These are phyloP conservation scores for Blastocystis hominis DNA, from an alignment of 352 stramenopile species.

Conservation along the genomic window DNA sequence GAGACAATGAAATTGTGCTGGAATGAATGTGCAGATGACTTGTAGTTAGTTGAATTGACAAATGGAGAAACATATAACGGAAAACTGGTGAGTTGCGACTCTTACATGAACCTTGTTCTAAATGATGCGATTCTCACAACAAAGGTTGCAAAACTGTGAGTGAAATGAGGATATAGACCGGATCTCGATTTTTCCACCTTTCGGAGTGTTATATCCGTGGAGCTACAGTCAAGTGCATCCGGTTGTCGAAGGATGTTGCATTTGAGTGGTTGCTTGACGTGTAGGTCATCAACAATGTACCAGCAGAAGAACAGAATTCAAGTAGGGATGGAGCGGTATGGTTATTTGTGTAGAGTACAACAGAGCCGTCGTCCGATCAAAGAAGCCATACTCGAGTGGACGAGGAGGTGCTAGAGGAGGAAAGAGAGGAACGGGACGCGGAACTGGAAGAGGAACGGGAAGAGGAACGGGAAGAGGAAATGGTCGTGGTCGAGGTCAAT, in stretches of 20 bases:
- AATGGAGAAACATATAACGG: slow-evolving; percentile 96
- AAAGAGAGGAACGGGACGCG: slow-evolving; percentile 37
- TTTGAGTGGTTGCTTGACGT: background rate
- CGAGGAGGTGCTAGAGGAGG: slow-evolving; percentile 60
- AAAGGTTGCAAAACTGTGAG: slow-evolving; percentile 62
- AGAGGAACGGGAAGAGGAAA: slow-evolving; percentile 37
- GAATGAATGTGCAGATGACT: background rate
- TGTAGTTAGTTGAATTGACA: slow-evolving; percentile 90
- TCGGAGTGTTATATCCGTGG: slow-evolving; percentile 93
- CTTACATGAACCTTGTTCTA: slow-evolving; percentile 99
- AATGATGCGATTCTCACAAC: slow-evolving; percentile 95
- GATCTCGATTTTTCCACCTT: slow-evolving; percentile 93
- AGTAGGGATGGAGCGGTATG: slow-evolving; percentile 60
- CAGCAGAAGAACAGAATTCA: slow-evolving; percentile 74
- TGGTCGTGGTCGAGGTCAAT: background rate
- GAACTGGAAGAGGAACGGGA: slow-evolving; percentile 59
- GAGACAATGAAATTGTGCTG: slow-evolving; percentile 14
- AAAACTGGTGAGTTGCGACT: slow-evolving; percentile 87
- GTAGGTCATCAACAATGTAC: slow-evolving; percentile 80
- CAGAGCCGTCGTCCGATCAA: background rate
- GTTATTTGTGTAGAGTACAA: slow-evolving; percentile 2
- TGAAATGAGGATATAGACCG: slow-evolving; percentile 69
- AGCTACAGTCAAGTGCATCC: slow-evolving; percentile 95
- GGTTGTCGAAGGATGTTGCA: slow-evolving; percentile 80
- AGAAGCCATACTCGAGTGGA: slow-evolving; percentile 57